Evolutionary conservation across 2,329 filamentous ascomycete species (phyloP).

Genomic region (Scytalidium sp.): DNA sequence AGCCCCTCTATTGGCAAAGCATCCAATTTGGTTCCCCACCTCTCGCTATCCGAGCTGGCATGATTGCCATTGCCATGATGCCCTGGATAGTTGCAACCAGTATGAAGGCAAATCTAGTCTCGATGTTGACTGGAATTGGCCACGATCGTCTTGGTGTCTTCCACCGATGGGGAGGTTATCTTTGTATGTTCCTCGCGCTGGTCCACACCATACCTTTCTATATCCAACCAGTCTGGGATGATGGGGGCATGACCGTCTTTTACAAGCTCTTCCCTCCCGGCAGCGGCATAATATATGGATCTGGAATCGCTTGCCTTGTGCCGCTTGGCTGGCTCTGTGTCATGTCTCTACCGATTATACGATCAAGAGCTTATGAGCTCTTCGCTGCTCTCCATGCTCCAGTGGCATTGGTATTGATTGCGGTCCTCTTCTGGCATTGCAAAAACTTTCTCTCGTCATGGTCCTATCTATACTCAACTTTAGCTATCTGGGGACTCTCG

Average conservation of each 20-base stretch:
- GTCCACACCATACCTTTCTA: constrained; percentile 90
- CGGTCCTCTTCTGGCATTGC: constrained; percentile 91
- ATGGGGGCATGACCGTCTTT: constrained; percentile 70
- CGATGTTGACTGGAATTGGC: constrained; percentile 82
- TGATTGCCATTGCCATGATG: constrained; percentile 87
- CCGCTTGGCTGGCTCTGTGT: constrained; percentile 81
- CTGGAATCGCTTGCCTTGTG: constrained; percentile 76
- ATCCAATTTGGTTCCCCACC: constrained; percentile 87
- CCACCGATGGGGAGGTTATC: constrained; percentile 86
- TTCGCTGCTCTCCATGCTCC: constrained; percentile 84
- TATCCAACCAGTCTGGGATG: constrained; percentile 80
- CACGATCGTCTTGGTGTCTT: constrained; percentile 91
- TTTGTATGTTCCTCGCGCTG: constrained; percentile 78
- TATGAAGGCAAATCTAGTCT: constrained; percentile 87
- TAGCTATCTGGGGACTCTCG: constrained; percentile 75
- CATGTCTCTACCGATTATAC: constrained; percentile 76
- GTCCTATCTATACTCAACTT: constrained; percentile 80
- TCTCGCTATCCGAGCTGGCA: constrained; percentile 80
- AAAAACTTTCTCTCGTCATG: constrained; percentile 89
- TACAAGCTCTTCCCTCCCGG: constrained; percentile 63
- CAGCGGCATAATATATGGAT: constrained; percentile 76
- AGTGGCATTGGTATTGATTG: constrained; percentile 76
- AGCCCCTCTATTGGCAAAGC: constrained; percentile 85
- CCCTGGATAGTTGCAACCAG: constrained; percentile 90
- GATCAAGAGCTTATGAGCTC: constrained; percentile 77